Evolutionary conservation across 192 early-diverging fungal genomes (phyloP), one percentile per base, ranked within the genome.

Genomic region (Podochytrium sp.): DNA sequence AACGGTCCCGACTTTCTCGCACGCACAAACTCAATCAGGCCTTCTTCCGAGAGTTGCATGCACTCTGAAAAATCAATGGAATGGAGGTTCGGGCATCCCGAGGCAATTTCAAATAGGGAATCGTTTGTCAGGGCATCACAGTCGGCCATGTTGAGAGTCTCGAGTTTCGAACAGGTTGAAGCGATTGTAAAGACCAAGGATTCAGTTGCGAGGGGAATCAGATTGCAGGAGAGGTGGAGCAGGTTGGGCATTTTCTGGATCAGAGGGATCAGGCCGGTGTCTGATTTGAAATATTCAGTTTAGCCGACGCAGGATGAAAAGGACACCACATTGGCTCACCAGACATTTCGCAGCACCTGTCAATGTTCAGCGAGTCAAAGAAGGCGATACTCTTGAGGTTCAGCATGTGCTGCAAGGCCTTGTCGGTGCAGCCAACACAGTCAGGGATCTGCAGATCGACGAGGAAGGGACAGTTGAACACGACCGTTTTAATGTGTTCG

Each of bases 331-430:
- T 14, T 37, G 40, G 37, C 61, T 40, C n/a, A 69, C 66, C 66
- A 14, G 43, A 23, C 60, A 74, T 35, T 52, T 74, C 72, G 61
- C 72, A 65, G 47, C 72, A 74, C 23, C 72, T 39, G 23, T 64
- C 61, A n/a, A 74, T 49, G 29, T 18, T 18, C 18, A 74, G 50
- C 2, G 10, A 16, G 4, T 23, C 4, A 27, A 74, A 55, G 16
- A 14, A 14, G 16, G 47, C 12, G 23, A 55, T 29, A 20, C 32
- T 35, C 12, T 38, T 12, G 35, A 37, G 50, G 20, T 30, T 6
- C 12, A 47, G 12, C 14, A 74, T 60, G 2, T 42, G 5, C 16
- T 7, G 7, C 59, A 74, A 38, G 27, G 61, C 7, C 5, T 14
- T 29, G 47, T 74, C 72, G 5, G 72, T 74, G 61, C 37, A 35